These are phyloP conservation scores for Petunia axillaris DNA, from an alignment of 257 asterid genomes.

Conservation along the genomic window DNA sequence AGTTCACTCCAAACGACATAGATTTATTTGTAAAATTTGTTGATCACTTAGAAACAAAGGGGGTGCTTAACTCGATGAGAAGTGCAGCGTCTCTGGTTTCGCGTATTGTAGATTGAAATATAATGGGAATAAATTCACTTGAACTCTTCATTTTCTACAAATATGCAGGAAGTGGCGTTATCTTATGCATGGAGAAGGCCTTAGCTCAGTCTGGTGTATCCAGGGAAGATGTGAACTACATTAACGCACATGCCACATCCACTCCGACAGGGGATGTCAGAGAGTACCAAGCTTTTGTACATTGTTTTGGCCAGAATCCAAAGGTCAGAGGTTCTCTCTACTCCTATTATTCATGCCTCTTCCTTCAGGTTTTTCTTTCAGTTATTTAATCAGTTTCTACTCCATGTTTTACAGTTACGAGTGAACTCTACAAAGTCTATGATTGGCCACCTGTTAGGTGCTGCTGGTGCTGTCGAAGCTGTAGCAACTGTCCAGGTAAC, in stretches of 20 bases:
- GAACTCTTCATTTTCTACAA: not conserved
- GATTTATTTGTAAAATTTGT: not conserved
- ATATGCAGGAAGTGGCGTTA: constrained; percentile 38
- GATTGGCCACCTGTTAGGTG: constrained; percentile 57
- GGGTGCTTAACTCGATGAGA: not conserved
- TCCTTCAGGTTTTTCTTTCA: not conserved
- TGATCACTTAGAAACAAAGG: not conserved
- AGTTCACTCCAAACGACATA: not conserved
- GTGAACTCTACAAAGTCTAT: constrained; percentile 56
- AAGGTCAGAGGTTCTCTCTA: constrained; percentile 29
- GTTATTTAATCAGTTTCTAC: not conserved
- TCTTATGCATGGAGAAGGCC: constrained; percentile 49
- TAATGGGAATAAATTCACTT: not conserved
- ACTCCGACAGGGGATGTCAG: constrained; percentile 43
- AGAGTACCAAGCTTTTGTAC: constrained; percentile 46
- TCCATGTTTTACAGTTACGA: constrained; percentile 36
- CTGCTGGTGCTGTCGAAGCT: constrained; percentile 61
- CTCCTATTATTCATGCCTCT: not conserved
- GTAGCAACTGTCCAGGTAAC: constrained; percentile 52
- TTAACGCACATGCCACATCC: constrained; percentile 57
- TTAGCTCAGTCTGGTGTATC: constrained; percentile 44
- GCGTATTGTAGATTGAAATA: not conserved
- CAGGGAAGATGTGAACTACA: constrained; percentile 49
- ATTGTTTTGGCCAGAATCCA: constrained; percentile 46
- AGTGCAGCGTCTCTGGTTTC: not conserved